These are phyloP conservation scores for Immersiporthe knoxdaviesiana DNA, from an alignment of 2,329 filamentous ascomycete genomes.

Conservation along the genomic window DNA sequence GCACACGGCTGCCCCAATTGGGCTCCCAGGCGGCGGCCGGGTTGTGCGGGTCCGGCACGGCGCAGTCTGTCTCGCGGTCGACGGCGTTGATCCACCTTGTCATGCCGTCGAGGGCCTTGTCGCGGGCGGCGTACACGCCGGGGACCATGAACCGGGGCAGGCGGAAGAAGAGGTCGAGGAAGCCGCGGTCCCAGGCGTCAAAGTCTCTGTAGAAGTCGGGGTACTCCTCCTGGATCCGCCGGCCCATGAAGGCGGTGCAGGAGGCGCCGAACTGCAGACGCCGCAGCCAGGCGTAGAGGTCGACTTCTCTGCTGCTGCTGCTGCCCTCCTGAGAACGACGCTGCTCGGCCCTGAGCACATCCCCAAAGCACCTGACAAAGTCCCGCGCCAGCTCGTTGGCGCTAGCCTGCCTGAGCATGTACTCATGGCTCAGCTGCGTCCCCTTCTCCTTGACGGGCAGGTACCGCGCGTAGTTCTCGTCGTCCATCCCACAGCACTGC, in stretches of 20 bases:
- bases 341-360: neutral
- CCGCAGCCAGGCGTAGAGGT: conserved; percentile 8
- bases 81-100: conserved; percentile 7
- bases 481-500: neutral
- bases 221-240: neutral
- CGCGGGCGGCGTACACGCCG: neutral
- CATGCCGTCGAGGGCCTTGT: conserved; percentile 1
- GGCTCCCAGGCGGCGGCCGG: neutral
- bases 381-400: conserved; percentile 4
- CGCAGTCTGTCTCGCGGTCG: neutral
- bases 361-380: neutral
- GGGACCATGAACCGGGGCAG: neutral
- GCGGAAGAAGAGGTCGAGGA: conserved; percentile 1
- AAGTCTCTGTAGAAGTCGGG: conserved; percentile 7
- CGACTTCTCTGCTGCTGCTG: neutral
- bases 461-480: neutral
- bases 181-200: neutral
- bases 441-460: no score
- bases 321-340: no score
- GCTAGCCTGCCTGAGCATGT: neutral
- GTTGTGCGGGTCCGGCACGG: neutral
- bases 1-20: conserved; percentile 7
- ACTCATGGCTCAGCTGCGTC: neutral
- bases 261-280: neutral
- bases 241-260: conserved; percentile 4